A percentile compares a stretch with the other conserved stretches of the same genome.
phyloP scores from a whole-genome alignment of 23 red algal species.

The Gracilariopsis chorda region DNA sequence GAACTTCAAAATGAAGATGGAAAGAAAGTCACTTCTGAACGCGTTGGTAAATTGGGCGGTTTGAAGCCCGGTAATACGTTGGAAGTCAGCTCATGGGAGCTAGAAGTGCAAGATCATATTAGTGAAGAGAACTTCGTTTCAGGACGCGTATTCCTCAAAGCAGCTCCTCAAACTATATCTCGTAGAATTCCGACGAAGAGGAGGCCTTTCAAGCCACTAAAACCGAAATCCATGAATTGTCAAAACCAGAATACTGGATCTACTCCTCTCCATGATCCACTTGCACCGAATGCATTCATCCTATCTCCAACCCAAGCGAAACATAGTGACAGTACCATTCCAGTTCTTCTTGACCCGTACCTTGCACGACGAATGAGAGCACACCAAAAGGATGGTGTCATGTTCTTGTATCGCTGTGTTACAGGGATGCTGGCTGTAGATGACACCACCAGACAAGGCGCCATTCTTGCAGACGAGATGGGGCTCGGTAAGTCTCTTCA shows the following conservation, averaged over 20 bases:
- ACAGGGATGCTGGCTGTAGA: constrained; percentile 1
- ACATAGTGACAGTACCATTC: background rate
- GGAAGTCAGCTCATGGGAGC: constrained; percentile 48
- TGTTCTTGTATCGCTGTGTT: constrained; percentile 57
- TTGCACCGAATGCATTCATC: constrained; percentile 9
- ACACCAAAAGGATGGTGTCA: constrained; percentile 61
- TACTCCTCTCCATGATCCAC: constrained; percentile 36
- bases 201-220: constrained; percentile 46
- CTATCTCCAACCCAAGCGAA: background rate
- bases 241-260: background rate
- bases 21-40: constrained; percentile 20
- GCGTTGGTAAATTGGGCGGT: constrained; percentile 32
- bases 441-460: constrained; percentile 52
- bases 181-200: background rate
- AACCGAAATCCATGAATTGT: background rate
- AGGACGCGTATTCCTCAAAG: constrained; percentile 65
- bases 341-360: constrained; percentile 72
- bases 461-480: constrained; percentile 88
- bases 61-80: constrained; percentile 71
- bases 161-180: background rate
- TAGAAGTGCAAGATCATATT: constrained; percentile 61
- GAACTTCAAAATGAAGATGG: constrained; percentile 62
- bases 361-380: constrained; percentile 60
- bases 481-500: constrained; percentile 89
- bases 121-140: constrained; percentile 61